Percentiles rank a stretch among this genome's conserved stretches.
Conservation (phyloP, 2,329 filamentous ascomycete genomes). For the Cercospora zeina region DNA sequence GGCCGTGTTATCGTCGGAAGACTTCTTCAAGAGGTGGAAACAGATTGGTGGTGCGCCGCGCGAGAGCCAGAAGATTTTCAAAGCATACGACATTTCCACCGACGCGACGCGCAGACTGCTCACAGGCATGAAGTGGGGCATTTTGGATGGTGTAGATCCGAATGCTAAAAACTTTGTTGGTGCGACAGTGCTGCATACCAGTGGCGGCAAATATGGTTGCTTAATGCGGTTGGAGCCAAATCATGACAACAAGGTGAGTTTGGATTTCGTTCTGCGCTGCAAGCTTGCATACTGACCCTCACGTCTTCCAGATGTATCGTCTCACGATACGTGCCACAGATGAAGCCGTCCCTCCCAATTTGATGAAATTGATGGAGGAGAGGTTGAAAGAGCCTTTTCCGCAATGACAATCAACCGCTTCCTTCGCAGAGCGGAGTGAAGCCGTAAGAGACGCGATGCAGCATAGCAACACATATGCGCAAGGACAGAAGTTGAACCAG, state of each 20-base stretch:
- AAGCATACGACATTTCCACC: slow-evolving; percentile 65
- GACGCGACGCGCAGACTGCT: slow-evolving; percentile 71
- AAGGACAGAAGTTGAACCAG: slow-evolving; percentile 12
- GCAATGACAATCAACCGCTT: slow-evolving; percentile 18
- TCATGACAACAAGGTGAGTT: slow-evolving; percentile 79
- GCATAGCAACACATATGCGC: slow-evolving; percentile 9
- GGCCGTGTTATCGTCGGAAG: slow-evolving; percentile 79
- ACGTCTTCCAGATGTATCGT: slow-evolving; percentile 75
- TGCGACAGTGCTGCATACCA: slow-evolving; percentile 80
- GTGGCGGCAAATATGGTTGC: slow-evolving; percentile 90
- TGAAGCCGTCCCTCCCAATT: slow-evolving; percentile 75
- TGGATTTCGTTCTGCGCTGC: background rate
- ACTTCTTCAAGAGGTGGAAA: slow-evolving; percentile 99
- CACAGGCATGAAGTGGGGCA: slow-evolving; percentile 84
- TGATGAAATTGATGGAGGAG: slow-evolving; percentile 86
- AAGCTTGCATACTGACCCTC: slow-evolving; percentile 23
- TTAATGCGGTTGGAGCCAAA: slow-evolving; percentile 93
- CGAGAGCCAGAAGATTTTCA: slow-evolving; percentile 85
- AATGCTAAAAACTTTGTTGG: slow-evolving; percentile 94
- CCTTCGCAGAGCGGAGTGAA: slow-evolving; percentile 17
- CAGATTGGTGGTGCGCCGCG: slow-evolving; percentile 88
- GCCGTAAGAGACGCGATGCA: slow-evolving; percentile 11
- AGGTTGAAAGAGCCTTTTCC: slow-evolving; percentile 59
- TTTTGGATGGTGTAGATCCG: slow-evolving; percentile 82
- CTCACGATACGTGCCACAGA: slow-evolving; percentile 93